These are phyloP conservation scores for Cerrena zonata DNA, from an alignment of 1,284 basidiomycete genomes.

Conservation along the genomic window DNA sequence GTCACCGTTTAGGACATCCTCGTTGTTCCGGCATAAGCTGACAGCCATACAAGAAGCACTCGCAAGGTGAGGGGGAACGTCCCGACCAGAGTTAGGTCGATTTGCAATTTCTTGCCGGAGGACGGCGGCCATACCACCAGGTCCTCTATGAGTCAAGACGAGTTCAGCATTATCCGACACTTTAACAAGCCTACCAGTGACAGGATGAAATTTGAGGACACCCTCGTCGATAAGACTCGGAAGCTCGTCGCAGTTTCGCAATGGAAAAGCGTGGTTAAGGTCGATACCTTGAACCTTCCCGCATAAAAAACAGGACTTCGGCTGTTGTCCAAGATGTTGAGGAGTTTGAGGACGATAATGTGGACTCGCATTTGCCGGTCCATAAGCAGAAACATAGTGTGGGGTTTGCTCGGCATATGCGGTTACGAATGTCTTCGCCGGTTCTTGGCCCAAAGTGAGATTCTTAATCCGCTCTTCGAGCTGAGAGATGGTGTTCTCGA, in stretches of 20 bases:
- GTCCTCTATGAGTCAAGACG: background rate
- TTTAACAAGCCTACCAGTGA: background rate
- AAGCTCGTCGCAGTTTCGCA: constrained; percentile 1
- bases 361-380: background rate
- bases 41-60: background rate
- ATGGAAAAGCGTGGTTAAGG: constrained; percentile 2
- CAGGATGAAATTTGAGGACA: background rate
- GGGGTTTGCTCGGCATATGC: background rate
- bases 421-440: background rate
- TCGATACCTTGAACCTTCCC: background rate
- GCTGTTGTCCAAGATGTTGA: background rate
- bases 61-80: constrained; percentile 4
- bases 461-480: background rate
- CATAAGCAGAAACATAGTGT: background rate
- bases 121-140: background rate
- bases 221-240: background rate
- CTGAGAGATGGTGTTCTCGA: background rate
- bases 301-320: background rate
- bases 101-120: background rate
- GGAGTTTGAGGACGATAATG: background rate
- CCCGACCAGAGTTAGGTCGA: background rate
- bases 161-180: background rate
- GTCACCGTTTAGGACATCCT: background rate
- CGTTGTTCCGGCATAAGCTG: background rate
- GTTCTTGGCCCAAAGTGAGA: background rate